Evolutionary conservation across 2,329 filamentous ascomycete genomes (phyloP).

Genomic region (Pezicula carpinea): DNA sequence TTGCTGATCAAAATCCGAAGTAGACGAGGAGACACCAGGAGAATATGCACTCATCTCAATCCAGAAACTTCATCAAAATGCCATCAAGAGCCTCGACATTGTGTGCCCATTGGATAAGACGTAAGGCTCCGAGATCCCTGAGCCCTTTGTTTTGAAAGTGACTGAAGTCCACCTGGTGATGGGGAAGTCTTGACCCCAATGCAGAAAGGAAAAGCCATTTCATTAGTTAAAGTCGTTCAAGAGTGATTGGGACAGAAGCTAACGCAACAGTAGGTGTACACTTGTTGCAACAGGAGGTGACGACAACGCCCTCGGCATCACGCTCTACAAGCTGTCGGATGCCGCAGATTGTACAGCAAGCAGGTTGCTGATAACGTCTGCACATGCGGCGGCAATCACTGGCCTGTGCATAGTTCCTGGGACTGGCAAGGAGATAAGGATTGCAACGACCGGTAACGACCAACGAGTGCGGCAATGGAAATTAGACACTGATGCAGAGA

Average conservation of each 20-base stretch:
- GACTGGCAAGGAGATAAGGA: slow-evolving; percentile 13
- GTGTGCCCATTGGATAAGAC: background rate
- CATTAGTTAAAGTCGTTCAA: too few species aligned
- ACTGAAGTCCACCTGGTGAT: too few species aligned
- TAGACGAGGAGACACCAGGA: background rate
- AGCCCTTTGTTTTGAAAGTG: too few species aligned
- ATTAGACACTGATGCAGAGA: slow-evolving; percentile 3
- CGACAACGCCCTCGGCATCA: slow-evolving; percentile 72
- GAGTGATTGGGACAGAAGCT: too few species aligned
- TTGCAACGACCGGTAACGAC: slow-evolving; percentile 53
- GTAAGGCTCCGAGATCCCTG: too few species aligned
- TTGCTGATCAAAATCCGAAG: too few species aligned
- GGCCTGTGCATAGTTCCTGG: slow-evolving; percentile 36
- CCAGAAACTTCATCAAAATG: slow-evolving; percentile 68
- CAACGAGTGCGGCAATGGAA: slow-evolving; percentile 55
- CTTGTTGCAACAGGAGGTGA: slow-evolving; percentile 77
- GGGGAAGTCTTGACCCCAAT: too few species aligned
- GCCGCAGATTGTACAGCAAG: background rate
- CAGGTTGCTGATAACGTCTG: slow-evolving; percentile 41
- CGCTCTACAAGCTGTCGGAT: slow-evolving; percentile 29
- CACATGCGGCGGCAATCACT: slow-evolving; percentile 71
- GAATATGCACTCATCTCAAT: slow-evolving; percentile 12
- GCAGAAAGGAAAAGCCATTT: too few species aligned
- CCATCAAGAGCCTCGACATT: slow-evolving; percentile 64
- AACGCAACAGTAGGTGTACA: slow-evolving; percentile 28